Percentiles rank a stretch among this genome's conserved stretches.
Conservation (phyloP, 768 basidiomycete species). For the Coprinopsis sp. region DNA sequence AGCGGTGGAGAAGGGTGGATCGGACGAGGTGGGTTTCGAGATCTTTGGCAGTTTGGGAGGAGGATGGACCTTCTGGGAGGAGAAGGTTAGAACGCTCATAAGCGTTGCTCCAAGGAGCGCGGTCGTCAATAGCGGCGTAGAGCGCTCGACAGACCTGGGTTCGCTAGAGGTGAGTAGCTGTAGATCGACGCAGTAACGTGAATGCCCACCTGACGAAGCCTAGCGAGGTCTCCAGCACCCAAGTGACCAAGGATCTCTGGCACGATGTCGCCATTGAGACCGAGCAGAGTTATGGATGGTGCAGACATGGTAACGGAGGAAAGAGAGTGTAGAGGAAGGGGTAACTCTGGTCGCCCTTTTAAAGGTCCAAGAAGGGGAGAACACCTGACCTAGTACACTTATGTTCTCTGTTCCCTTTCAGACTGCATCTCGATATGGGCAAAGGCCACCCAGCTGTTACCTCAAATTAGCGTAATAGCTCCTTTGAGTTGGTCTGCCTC, state of each 20-base stretch:
- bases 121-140: conserved; percentile 13
- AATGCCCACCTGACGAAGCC: conserved; percentile 15
- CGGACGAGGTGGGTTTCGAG: conserved; percentile 18
- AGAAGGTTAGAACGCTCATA: conserved; percentile 16
- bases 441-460: too few relatives aligned
- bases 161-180: not conserved
- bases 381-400: too few relatives aligned
- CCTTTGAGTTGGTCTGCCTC: too few relatives aligned
- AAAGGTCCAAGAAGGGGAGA: not conserved
- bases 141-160: conserved; percentile 17
- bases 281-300: not conserved
- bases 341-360: not conserved
- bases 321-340: not conserved
- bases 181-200: not conserved
- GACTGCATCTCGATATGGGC: too few relatives aligned
- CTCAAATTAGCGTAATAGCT: too few relatives aligned
- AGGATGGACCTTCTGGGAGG: conserved; percentile 16
- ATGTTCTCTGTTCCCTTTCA: too few relatives aligned
- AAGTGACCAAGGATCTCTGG: conserved; percentile 20
- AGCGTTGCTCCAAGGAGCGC: conserved; percentile 18
- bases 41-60: conserved; percentile 12
- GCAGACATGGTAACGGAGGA: not conserved
- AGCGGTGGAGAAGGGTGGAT: conserved; percentile 14
- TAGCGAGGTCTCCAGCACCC: conserved; percentile 14
- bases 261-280: conserved; percentile 13